Evolutionary conservation across 441 rosid species (phyloP), one percentile per base, ranked within the genome.

Genomic region (Adansonia madagascariensis): DNA sequence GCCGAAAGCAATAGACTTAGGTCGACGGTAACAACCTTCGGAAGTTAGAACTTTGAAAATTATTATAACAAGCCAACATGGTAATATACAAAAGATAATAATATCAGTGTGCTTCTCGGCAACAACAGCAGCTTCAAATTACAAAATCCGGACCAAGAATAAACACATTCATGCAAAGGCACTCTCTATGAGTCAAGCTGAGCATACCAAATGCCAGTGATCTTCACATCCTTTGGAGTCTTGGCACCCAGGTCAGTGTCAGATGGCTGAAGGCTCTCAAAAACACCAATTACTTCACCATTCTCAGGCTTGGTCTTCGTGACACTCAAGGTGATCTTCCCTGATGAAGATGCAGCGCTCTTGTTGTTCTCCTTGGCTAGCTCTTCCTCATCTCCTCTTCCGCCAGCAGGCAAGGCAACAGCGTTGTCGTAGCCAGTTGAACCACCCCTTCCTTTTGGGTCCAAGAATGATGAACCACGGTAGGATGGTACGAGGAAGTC

Each of bases 361-460:
- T 92, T 94, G 73, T 63, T 84, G 72, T 94, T 94, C 89, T 92
- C 96, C 86, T 94, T 91, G 11, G 73, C 52, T 3, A 90, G 86
- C 17, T 92, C 96, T 78, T 92, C 96, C 76, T 94, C 96, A 0
- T 94, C 97, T 71, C 96, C 98, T 76, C 98, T 88, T 11, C 98
- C 98, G 39, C 98, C 98, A 0, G 97, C 98, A 0, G 98, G 96
- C 85, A 94, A 80, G 2, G 98, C 97, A 53, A 94, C 88, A 0
- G 96, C 97, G 59, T 84, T 94, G 35, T 94, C 98, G 31, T 94
- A 94, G 7, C 98, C 94, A 2, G 90, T 87, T 2, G 98, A 94
- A 0, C 98, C 98, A 79, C 97, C 98, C 65, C 98, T 82, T 5
- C 98, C 98, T 88, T 94, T 92, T 0, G 97, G 98, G 86, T 94